These are phyloP conservation scores for Nicotiana tomentosiformis DNA, from an alignment of 257 asterid genomes.

Conservation along the genomic window DNA sequence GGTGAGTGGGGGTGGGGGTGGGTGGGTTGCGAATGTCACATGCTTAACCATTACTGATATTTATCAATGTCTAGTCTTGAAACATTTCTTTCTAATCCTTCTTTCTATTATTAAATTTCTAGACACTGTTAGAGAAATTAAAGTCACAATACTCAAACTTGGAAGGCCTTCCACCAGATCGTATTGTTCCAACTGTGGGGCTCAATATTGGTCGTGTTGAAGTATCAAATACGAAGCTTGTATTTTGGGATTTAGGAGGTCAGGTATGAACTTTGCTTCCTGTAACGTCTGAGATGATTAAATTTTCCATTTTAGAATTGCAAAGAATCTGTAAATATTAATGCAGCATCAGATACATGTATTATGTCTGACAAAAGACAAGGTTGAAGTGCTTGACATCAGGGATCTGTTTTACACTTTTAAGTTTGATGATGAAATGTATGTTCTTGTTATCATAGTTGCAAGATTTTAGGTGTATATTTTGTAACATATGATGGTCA, in stretches of 20 bases:
- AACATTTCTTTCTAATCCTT: slow-evolving; percentile 1
- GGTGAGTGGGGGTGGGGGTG: background rate
- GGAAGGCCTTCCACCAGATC: slow-evolving; percentile 93
- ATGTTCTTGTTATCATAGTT: background rate
- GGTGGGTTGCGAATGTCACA: background rate
- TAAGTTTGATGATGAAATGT: slow-evolving; percentile 6
- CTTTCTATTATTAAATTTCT: slow-evolving; percentile 11
- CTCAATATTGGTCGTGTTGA: slow-evolving; percentile 89
- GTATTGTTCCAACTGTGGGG: slow-evolving; percentile 92
- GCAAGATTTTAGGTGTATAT: background rate
- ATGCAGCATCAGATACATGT: background rate
- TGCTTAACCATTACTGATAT: background rate
- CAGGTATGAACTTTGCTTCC: slow-evolving; percentile 48
- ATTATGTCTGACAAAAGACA: background rate
- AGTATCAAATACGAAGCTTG: slow-evolving; percentile 68
- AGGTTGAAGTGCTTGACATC: background rate
- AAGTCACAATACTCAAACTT: slow-evolving; percentile 69
- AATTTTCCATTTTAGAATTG: background rate
- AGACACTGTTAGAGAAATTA: slow-evolving; percentile 87
- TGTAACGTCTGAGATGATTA: background rate
- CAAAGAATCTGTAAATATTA: background rate
- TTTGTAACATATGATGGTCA: background rate
- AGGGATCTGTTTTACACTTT: background rate
- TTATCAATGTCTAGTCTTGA: background rate
- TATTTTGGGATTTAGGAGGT: slow-evolving; percentile 98